These are phyloP conservation scores for Globisporangium acanthophoron DNA, from an alignment of 352 stramenopile species.

Conservation along the genomic window DNA sequence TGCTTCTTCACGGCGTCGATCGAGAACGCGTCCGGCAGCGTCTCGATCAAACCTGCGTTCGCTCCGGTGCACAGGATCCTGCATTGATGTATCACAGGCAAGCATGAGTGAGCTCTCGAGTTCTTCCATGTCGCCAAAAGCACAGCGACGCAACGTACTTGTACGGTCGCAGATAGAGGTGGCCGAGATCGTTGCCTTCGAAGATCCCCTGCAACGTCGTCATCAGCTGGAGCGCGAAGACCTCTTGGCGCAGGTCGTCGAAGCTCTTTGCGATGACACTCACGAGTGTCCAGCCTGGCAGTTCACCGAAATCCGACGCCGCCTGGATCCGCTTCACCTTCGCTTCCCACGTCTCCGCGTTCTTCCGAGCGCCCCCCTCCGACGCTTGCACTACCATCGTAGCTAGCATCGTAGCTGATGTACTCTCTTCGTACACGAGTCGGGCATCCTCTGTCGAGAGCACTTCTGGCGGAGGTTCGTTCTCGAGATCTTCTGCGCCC, in stretches of 20 bases:
- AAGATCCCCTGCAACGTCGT: conserved; percentile 23
- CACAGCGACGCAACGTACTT: conserved; percentile 6
- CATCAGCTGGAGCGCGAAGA: conserved; percentile 36
- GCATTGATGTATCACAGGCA: background rate
- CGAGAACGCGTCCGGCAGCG: conserved; percentile 87
- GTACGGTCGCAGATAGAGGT: conserved; percentile 30
- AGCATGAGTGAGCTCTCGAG: background rate
- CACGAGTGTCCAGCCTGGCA: conserved; percentile 27
- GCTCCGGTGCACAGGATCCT: conserved; percentile 85
- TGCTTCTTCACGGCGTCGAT: conserved; percentile 90
- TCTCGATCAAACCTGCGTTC: conserved; percentile 90
- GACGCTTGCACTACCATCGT: background rate
- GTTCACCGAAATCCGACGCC: conserved; percentile 14
- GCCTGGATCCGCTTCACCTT: conserved; percentile 16
- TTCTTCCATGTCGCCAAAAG: background rate
- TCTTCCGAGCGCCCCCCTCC: background rate
- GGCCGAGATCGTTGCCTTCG: conserved; percentile 18
- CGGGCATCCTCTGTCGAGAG: conserved; percentile 23
- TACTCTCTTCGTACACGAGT: conserved; percentile 25
- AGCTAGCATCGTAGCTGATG: conserved; percentile 6
- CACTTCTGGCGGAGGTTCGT: conserved; percentile 14
- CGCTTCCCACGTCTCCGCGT: conserved; percentile 14
- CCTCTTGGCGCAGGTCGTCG: conserved; percentile 33
- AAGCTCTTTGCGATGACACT: conserved; percentile 39
- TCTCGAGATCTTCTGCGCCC: conserved; percentile 2